These are phyloP conservation scores for Avena eriantha DNA, from an alignment of 176 grass and related monocot species.

Conservation along the genomic window DNA sequence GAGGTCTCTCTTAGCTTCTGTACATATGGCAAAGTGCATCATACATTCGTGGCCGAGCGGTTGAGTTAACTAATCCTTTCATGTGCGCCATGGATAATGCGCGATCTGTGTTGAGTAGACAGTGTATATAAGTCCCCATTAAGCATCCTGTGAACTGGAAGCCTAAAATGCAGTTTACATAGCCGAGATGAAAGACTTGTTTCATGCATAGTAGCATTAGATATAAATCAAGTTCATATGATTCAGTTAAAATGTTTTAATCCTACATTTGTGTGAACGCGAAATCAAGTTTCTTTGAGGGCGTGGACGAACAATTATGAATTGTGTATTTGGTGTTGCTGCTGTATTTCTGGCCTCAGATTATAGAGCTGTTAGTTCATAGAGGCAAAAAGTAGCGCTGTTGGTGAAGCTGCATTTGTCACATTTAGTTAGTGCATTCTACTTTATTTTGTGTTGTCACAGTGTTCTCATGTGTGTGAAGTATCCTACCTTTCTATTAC, in stretches of 20 bases:
- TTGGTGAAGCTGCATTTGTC: neutral
- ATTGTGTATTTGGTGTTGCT: neutral
- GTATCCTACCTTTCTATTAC: neutral
- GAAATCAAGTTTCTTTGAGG: neutral
- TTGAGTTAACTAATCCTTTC: neutral
- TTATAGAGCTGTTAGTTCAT: neutral
- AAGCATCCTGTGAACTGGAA: neutral
- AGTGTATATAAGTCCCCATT: neutral
- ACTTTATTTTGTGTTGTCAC: neutral
- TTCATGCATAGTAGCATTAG: neutral
- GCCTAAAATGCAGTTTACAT: neutral
- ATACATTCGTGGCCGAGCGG: neutral
- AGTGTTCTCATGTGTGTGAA: slow-evolving; percentile 13
- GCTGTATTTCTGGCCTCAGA: slow-evolving; percentile 3
- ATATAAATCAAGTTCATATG: neutral
- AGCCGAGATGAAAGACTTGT: neutral
- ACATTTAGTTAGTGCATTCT: neutral
- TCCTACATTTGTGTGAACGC: neutral
- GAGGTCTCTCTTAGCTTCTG: neutral
- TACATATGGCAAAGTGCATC: slow-evolving; percentile 4
- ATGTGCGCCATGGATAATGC: neutral
- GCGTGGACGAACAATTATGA: neutral
- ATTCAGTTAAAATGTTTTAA: neutral
- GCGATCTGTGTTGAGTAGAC: neutral
- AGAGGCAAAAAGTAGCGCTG: neutral